Conservation (phyloP, 2,329 filamentous ascomycete species). For the Cladosporium oxysporum region DNA sequence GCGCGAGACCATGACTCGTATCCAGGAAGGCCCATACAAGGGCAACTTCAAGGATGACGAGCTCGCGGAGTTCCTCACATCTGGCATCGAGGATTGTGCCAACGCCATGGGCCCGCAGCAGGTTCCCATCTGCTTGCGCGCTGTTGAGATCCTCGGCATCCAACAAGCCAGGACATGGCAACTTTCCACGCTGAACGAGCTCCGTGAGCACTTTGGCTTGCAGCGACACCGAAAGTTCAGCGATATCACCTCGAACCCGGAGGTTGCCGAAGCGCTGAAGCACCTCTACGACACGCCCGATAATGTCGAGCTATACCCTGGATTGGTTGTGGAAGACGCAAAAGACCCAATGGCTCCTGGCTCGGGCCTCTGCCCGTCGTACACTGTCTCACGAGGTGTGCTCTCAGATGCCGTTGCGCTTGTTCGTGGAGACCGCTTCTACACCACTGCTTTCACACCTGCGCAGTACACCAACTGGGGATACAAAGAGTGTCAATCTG, state of each 20-base stretch:
- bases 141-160: slow-evolving; percentile 65
- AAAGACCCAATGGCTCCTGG: slow-evolving; percentile 56
- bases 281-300: slow-evolving; percentile 65
- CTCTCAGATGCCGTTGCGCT: slow-evolving; percentile 62
- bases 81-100: slow-evolving; percentile 62
- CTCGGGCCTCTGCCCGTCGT: slow-evolving; percentile 55
- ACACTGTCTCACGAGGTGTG: slow-evolving; percentile 57
- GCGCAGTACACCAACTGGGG: slow-evolving; percentile 43
- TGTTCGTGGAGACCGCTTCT: slow-evolving; percentile 62
- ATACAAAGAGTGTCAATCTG: slow-evolving; percentile 51
- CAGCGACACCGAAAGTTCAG: slow-evolving; percentile 58
- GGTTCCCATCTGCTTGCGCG: slow-evolving; percentile 59
- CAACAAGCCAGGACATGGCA: slow-evolving; percentile 64
- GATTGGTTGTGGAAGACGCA: slow-evolving; percentile 62
- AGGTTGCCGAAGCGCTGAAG: slow-evolving; percentile 58
- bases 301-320: slow-evolving; percentile 69
- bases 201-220: slow-evolving; percentile 64
- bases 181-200: slow-evolving; percentile 64
- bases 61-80: slow-evolving; percentile 58
- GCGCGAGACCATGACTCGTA: slow-evolving; percentile 33
- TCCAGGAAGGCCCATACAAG: slow-evolving; percentile 40
- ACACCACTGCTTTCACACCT: slow-evolving; percentile 48
- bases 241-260: slow-evolving; percentile 59
- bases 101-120: slow-evolving; percentile 61
- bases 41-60: slow-evolving; percentile 60